Base-by-base conservation (phyloP, 805 yeast genomes). In the Lipomyces anomalus region DNA sequence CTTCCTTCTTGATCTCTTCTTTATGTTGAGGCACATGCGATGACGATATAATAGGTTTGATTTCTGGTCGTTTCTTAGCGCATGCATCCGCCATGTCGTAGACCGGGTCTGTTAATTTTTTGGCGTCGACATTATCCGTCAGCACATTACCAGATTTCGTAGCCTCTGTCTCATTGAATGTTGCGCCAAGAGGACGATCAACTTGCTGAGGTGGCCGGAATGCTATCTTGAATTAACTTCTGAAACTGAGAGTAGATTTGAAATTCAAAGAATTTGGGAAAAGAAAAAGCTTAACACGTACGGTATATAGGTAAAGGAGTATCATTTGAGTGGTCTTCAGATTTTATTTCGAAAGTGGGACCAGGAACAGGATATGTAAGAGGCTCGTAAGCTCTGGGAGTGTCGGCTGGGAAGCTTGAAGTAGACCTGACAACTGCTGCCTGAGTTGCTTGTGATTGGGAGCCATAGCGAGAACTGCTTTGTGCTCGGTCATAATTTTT, bases 351-450 rank as follows among this genome's bases (percentile, higher is more conserved):
- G 11, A 30, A 30, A 4, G 54, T 33, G 7, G 46, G 52, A 4
- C 40, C 47, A 4, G 59, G 59, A n/a, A 56, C 38, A 9, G 53
- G 46, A 32, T 55, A 56, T 4, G 52, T 42, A 4, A 56, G 55
- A 9, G 59, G 48, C 22, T 50, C 58, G 35, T 45, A 50, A 13
- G 56, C 50, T 26, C 30, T 46, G 5, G 59, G 56, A 11, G 56
- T 29, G 13, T 50, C 57, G n/a, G 40, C 16, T 21, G 42, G 32
- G n/a, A n/a, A n/a, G 13, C 30, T 13, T 13, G 30, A 9, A 13
- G 11, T 13, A 13, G 30, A 9, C 30, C 9, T 13, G 11, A 13
- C 30, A 9, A 26, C 30, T 13, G 30, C 30, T 13, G 30, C 30
- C 30, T 9, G 9, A 9, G 30, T 13, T 13, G 30, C 30, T 13